Conservation (phyloP, 2,329 filamentous ascomycete species). For the Fusarium fracticaudum region DNA sequence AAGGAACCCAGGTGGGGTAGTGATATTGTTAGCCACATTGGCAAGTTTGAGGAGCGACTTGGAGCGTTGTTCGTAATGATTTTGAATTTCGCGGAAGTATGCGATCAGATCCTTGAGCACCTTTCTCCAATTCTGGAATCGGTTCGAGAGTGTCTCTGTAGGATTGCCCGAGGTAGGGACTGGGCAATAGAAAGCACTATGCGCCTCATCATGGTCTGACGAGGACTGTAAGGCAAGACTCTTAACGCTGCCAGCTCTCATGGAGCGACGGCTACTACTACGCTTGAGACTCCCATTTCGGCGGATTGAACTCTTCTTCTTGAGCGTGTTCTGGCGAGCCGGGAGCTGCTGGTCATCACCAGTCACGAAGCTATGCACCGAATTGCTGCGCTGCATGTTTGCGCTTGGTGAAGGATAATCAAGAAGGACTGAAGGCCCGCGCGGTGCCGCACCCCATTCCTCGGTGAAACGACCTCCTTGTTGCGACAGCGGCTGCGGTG, state of each 20-base stretch:
- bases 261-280: constrained; percentile 81
- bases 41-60: constrained; percentile 86
- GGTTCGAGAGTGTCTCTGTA: constrained; percentile 84
- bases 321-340: constrained; percentile 75
- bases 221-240: constrained; percentile 79
- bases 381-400: constrained; percentile 69
- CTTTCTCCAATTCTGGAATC: constrained; percentile 98
- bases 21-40: constrained; percentile 83
- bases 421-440: constrained; percentile 69
- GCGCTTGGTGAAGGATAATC: constrained; percentile 53
- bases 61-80: constrained; percentile 84
- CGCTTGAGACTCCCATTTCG: constrained; percentile 79
- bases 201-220: constrained; percentile 73
- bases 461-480: constrained; percentile 69
- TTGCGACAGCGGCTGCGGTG: constrained; percentile 34
- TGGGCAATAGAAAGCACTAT: constrained; percentile 89
- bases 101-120: constrained; percentile 92
- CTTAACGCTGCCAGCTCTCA: constrained; percentile 85
- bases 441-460: constrained; percentile 75
- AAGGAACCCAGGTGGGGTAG: constrained; percentile 79
- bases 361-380: constrained; percentile 63
- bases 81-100: constrained; percentile 93
- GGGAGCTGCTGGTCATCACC: constrained; percentile 56
- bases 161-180: constrained; percentile 88
- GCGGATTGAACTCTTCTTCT: constrained; percentile 85